Percentiles rank a stretch among this genome's conserved stretches.
Evolutionary conservation across 1,284 basidiomycete genomes (phyloP).

Genomic region (Rhodotorula sp.): DNA sequence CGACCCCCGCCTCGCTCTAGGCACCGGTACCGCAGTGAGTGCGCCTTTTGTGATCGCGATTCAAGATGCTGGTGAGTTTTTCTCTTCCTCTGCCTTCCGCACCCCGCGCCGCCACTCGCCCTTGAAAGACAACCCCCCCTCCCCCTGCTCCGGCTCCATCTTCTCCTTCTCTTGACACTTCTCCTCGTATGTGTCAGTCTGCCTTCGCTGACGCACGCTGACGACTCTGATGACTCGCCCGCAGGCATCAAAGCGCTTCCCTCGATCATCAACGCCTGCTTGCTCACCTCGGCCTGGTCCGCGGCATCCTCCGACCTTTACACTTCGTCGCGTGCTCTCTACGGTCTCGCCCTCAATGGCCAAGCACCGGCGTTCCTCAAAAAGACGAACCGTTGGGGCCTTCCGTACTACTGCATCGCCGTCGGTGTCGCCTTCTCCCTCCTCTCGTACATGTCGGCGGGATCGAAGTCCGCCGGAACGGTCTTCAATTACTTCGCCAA

Average conservation of each 20-base stretch:
- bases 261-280: slow-evolving; percentile 51
- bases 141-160: too few relatives aligned
- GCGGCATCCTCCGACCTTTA: slow-evolving; percentile 59
- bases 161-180: too few relatives aligned
- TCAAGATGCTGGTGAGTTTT: slow-evolving; percentile 14
- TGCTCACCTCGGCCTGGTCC: slow-evolving; percentile 58
- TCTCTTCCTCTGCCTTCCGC: too few relatives aligned
- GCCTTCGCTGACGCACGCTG: too few relatives aligned
- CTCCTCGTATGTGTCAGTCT: too few relatives aligned
- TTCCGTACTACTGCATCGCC: slow-evolving; percentile 70
- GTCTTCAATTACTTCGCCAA: slow-evolving; percentile 35
- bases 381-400: slow-evolving; percentile 65
- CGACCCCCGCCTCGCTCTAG: slow-evolving; percentile 59
- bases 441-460: slow-evolving; percentile 63
- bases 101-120: too few relatives aligned
- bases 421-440: slow-evolving; percentile 68
- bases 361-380: slow-evolving; percentile 61
- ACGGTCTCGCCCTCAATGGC: slow-evolving; percentile 55
- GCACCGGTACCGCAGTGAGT: slow-evolving; percentile 38
- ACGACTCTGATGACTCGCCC: too few relatives aligned
- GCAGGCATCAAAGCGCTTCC: slow-evolving; percentile 45
- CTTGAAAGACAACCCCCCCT: too few relatives aligned
- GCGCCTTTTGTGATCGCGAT: slow-evolving; percentile 29
- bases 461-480: slow-evolving; percentile 22
- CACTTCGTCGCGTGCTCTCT: slow-evolving; percentile 58